Evolutionary conservation across 2,329 filamentous ascomycete species (phyloP).

Genomic region (Ascochyta viciae-villosae): DNA sequence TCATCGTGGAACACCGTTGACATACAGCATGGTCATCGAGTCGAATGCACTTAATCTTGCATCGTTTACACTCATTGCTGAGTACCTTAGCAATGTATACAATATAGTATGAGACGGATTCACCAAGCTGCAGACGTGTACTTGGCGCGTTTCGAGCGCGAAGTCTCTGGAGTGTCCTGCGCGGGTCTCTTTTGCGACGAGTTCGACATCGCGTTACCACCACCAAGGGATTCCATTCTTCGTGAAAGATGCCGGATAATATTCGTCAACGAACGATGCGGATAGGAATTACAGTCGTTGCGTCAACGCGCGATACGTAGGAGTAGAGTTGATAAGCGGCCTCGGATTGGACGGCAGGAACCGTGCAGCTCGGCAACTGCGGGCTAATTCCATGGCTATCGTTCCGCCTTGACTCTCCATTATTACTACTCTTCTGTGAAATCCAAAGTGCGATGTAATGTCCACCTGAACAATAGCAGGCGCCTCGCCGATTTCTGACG

Average conservation of each 20-base stretch:
- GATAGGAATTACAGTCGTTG: background rate
- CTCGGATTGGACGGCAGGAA: background rate
- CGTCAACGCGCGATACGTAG: background rate
- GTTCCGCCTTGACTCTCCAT: background rate
- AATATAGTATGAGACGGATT: background rate
- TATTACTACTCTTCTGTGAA: too few relatives aligned
- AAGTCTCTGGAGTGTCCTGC: slow-evolving; percentile 15
- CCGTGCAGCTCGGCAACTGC: background rate
- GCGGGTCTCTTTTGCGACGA: slow-evolving; percentile 22
- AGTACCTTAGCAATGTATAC: background rate
- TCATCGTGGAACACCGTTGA: slow-evolving; percentile 25
- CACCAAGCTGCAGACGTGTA: slow-evolving; percentile 31
- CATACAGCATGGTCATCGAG: slow-evolving; percentile 18
- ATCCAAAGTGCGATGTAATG: too few relatives aligned
- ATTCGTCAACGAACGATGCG: background rate
- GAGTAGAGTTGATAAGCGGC: slow-evolving; percentile 1
- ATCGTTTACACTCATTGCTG: slow-evolving; percentile 31
- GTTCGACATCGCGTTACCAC: slow-evolving; percentile 4
- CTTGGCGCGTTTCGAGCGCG: slow-evolving; percentile 29
- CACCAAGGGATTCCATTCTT: background rate
- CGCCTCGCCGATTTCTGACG: too few relatives aligned
- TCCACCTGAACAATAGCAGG: too few relatives aligned
- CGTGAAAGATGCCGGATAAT: background rate
- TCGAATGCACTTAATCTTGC: slow-evolving; percentile 27
- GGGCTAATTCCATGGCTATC: background rate